These are phyloP conservation scores for Trichodelitschia bisporula DNA, from an alignment of 495 filamentous ascomycete species.

Conservation along the genomic window DNA sequence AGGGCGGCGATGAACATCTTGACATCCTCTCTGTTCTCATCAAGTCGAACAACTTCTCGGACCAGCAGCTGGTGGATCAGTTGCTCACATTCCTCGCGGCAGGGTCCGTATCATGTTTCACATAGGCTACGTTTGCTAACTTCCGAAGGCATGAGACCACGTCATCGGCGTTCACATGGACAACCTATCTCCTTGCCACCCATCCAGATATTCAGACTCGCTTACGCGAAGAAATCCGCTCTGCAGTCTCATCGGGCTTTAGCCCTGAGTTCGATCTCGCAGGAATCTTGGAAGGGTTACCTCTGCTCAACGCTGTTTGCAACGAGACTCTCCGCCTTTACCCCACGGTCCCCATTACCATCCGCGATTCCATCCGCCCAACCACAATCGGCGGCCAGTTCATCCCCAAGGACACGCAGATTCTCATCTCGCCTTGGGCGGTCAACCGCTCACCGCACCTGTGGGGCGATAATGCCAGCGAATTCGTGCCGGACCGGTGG, in stretches of 20 bases:
- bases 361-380: conserved; percentile 22
- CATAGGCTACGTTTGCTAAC: neutral
- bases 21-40: conserved; percentile 16
- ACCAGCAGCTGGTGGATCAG: conserved; percentile 27
- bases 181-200: conserved; percentile 23
- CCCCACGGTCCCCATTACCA: conserved; percentile 25
- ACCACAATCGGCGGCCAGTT: conserved; percentile 16
- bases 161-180: conserved; percentile 26
- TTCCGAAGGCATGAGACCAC: conserved; percentile 25
- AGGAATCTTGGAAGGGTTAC: conserved; percentile 22
- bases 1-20: conserved; percentile 4
- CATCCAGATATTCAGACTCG: conserved; percentile 22
- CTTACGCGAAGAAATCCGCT: conserved; percentile 23
- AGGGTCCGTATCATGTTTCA: conserved; percentile 9
- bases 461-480: conserved; percentile 10
- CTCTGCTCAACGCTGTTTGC: conserved; percentile 27
- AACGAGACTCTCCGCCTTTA: conserved; percentile 14
- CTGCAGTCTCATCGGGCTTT: conserved; percentile 11
- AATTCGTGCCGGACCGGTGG: conserved; percentile 14
- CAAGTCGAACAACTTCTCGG: conserved; percentile 18
- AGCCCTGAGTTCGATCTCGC: conserved; percentile 7
- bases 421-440: conserved; percentile 13
- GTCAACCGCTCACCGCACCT: conserved; percentile 11
- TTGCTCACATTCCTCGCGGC: conserved; percentile 30
- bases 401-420: conserved; percentile 9